Conservation (phyloP, 2,329 filamentous ascomycete genomes). For the Penicillium sp. region DNA sequence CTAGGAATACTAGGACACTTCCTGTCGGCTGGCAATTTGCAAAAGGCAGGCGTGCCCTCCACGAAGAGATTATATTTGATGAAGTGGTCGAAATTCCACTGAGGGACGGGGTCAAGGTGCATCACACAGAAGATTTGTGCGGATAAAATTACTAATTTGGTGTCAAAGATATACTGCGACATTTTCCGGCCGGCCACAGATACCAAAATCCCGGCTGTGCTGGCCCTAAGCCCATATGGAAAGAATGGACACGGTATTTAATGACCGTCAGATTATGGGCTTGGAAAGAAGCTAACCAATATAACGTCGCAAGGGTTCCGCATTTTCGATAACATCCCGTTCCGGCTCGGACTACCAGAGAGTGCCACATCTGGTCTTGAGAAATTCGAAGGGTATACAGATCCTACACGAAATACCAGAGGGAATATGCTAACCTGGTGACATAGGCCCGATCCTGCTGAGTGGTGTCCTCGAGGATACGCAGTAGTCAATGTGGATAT, state of each 20-base stretch:
- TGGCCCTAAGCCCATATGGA: conserved; percentile 5
- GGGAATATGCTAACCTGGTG: background rate
- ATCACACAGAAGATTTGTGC: too few relatives aligned
- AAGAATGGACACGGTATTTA: conserved; percentile 1
- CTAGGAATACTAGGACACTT: too few relatives aligned
- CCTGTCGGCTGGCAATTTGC: too few relatives aligned
- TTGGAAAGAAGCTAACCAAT: background rate
- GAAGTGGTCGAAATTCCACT: too few relatives aligned
- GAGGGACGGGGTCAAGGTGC: too few relatives aligned
- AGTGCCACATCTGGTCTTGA: background rate
- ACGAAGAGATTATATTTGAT: too few relatives aligned
- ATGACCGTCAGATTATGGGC: too few relatives aligned
- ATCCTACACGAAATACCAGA: background rate
- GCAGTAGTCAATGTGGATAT: conserved; percentile 6
- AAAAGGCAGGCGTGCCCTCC: too few relatives aligned
- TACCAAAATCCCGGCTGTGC: conserved; percentile 1
- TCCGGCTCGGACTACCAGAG: background rate
- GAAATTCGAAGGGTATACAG: conserved; percentile 5
- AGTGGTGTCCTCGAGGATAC: conserved; percentile 3
- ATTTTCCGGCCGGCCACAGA: conserved; percentile 1
- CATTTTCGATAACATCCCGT: background rate
- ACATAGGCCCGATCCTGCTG: conserved; percentile 2
- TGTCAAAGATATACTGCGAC: background rate
- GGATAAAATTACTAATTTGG: too few relatives aligned
- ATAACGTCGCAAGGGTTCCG: background rate